These are phyloP conservation scores for Metschnikowia cerradonensis DNA, from an alignment of 805 yeast species.

Conservation along the genomic window DNA sequence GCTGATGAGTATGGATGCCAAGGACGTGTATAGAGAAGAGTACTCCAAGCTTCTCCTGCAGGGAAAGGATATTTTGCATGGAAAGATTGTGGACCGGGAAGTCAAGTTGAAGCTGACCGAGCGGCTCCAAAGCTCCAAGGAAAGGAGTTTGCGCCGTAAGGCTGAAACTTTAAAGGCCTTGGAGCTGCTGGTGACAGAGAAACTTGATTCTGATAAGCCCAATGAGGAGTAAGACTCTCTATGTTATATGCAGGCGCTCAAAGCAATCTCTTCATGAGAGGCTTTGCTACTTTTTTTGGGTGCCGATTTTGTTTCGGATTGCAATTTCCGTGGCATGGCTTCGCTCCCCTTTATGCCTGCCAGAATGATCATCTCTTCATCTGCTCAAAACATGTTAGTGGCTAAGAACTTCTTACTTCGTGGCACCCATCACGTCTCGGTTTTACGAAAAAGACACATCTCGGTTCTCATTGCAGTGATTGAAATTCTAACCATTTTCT, in stretches of 20 bases:
- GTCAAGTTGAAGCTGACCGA: slow-evolving; percentile 19
- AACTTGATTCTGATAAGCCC: no score
- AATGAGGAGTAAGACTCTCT: no score
- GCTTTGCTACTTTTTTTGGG: slow-evolving; percentile 65
- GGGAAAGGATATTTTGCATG: slow-evolving; percentile 29
- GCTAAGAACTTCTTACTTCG: not conserved
- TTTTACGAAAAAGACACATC: not conserved
- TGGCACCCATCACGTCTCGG: not conserved
- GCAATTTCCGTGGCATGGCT: slow-evolving; percentile 43
- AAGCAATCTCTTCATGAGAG: slow-evolving; percentile 53
- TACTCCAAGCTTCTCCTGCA: slow-evolving; percentile 23
- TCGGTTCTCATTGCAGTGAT: not conserved
- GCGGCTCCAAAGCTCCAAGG: slow-evolving; percentile 10
- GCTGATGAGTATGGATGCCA: slow-evolving; percentile 22
- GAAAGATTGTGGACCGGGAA: slow-evolving; percentile 25
- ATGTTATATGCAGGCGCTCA: no score
- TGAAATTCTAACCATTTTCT: not conserved
- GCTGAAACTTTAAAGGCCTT: slow-evolving; percentile 7
- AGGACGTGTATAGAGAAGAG: slow-evolving; percentile 26
- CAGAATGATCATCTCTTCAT: not conserved
- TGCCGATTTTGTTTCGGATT: slow-evolving; percentile 49
- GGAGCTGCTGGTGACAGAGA: no score
- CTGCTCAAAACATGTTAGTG: not conserved
- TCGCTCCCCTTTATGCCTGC: slow-evolving; percentile 37
- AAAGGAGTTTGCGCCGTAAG: slow-evolving; percentile 11